Evolutionary conservation across 257 asterid genomes (phyloP), one percentile per base, ranked within the genome.

Genomic region (Nyctanthes arbortristis): DNA sequence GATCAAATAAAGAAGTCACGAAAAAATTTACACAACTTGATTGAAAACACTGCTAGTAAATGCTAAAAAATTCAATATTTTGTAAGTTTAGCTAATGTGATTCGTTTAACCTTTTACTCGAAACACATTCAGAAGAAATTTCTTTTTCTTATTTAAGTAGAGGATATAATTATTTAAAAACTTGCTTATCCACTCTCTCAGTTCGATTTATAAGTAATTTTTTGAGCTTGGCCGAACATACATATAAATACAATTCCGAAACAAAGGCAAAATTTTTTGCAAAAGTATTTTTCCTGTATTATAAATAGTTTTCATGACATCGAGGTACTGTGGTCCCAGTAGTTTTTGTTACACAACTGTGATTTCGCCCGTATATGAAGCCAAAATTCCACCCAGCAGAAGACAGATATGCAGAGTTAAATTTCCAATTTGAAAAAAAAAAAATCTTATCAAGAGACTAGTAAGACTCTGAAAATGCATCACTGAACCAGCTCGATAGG

Each of bases 401-500:
- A 52, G 30, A 6, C 30, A n/a, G 16, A 20, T 22, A 12, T 24
- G 28, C 3, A 14, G 59, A 9, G 30, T 52, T 22, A 12, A 16
- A 52, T 52, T 52, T 52, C 14, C n/a, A 0, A 5, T n/a, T 3
- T 0, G n/a, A 16, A n/a, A 47, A 1, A 18, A 47, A 3, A 7
- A 8, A 20, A 0, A n/a, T n/a, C n/a, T n/a, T n/a, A n/a, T 20
- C 13, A 47, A 57, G 66, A 40, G 57, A 39, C 69, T 25, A 18
- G 59, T 77, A 83, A 84, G 78, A 68, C 47, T 82, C 79, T 6
- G 83, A 67, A 28, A 87, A 75, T 77, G 55, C 69, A 59, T 63
- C 58, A 5, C 24, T 32, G 31, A 84, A 87, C 91, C 89, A 83
- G 20, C 61, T 78, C 24, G 79, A 76, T 7, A 93, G 82, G 55